phyloP scores from a whole-genome alignment of 106 monocot species.

The Posidonia australis region DNA sequence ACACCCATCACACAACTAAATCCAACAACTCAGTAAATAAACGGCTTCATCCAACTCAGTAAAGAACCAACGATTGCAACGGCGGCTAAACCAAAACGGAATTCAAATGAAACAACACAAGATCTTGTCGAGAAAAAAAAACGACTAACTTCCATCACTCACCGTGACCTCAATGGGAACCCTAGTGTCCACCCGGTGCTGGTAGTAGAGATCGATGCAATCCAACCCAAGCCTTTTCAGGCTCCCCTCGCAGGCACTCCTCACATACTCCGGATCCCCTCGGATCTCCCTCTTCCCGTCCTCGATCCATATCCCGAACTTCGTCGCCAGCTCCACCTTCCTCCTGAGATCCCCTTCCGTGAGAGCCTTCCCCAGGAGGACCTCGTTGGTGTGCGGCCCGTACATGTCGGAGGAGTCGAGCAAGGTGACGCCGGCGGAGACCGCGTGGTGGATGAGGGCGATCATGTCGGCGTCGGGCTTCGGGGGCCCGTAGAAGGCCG shows the following conservation, averaged over 20 bases:
- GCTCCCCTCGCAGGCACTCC: conserved; percentile 18
- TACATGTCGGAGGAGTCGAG: conserved; percentile 28
- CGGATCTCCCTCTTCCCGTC: conserved; percentile 7
- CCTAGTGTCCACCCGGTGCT: conserved; percentile 11
- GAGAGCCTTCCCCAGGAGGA: conserved; percentile 22
- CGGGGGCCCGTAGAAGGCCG: conserved; percentile 23
- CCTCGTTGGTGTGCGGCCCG: conserved; percentile 23
- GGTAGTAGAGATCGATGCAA: conserved; percentile 17
- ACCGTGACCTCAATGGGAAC: conserved; percentile 19
- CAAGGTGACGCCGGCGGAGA: conserved; percentile 17
- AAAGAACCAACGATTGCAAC: no score
- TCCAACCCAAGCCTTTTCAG: conserved; percentile 8
- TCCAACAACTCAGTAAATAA: no score
- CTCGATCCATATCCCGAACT: conserved; percentile 4
- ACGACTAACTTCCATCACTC: no score
- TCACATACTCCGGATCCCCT: conserved; percentile 18
- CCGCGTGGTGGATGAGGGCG: conserved; percentile 21
- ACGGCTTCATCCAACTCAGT: no score
- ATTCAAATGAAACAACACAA: no score
- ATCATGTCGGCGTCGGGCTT: conserved; percentile 26
- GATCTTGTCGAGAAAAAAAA: no score
- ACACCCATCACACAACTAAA: no score
- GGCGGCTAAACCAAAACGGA: no score
- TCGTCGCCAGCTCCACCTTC: conserved; percentile 9
- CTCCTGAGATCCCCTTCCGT: background rate